Percentiles rank a stretch among this genome's conserved stretches.
phyloP scores from a whole-genome alignment of 192 early-diverging fungal genomes.

The Phycomyces nitens region DNA sequence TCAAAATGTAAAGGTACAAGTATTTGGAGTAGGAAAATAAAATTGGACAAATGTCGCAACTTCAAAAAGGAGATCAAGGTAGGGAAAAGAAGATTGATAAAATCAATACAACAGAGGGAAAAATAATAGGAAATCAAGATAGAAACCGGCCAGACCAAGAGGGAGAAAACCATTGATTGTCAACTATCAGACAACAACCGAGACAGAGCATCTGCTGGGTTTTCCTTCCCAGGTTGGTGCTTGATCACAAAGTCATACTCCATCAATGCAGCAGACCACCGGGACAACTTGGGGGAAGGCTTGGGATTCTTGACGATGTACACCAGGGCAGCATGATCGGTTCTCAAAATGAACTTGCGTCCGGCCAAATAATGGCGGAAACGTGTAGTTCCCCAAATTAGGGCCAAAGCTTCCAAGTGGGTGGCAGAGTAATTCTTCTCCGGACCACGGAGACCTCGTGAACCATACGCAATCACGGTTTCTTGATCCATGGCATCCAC shows the following conservation, averaged over 20 bases:
- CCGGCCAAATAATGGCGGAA: slow-evolving; percentile 23
- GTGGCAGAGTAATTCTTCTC: slow-evolving; percentile 25
- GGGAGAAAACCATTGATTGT: neutral
- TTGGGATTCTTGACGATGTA: slow-evolving; percentile 15
- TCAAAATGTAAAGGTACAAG: no score
- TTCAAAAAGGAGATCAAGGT: no score
- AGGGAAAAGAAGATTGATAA: neutral
- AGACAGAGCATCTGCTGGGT: neutral
- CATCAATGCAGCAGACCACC: neutral
- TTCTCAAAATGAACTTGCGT: slow-evolving; percentile 21
- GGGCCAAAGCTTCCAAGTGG: slow-evolving; percentile 21
- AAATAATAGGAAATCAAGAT: no score
- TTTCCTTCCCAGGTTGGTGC: neutral
- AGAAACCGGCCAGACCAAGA: no score
- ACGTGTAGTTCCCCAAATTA: no score
- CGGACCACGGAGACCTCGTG: neutral
- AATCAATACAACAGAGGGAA: neutral
- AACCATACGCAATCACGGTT: slow-evolving; percentile 1
- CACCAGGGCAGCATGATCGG: slow-evolving; percentile 33
- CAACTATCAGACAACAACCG: neutral
- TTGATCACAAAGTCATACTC: neutral
- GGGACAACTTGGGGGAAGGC: neutral
- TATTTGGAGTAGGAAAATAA: no score
- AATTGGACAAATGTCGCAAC: no score
- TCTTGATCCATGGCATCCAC: neutral